Base-by-base conservation (phyloP, 2,329 filamentous ascomycete species). In the Sclerotinia glacialis region DNA sequence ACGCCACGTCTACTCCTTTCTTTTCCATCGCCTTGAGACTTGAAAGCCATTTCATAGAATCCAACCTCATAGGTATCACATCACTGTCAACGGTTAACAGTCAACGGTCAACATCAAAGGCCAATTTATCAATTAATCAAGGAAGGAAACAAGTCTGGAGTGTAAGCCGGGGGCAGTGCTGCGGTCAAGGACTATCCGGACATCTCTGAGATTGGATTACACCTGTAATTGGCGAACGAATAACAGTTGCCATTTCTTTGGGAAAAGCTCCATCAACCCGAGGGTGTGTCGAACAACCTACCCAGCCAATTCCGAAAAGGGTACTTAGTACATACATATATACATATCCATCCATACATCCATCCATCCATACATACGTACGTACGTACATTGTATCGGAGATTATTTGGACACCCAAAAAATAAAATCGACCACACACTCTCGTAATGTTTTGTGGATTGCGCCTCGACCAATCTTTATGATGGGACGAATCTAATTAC, bases 401-500 rank as follows among this genome's bases (percentile, higher is more conserved):
- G 23, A 44, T 55, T 34, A 31, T 46, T 34, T 60, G 40, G 14
- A 44, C 18, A 21, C 31, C 18, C 23, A 1, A 44, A 8, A 40
- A 18, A 26, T 5, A 53, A 47, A 9, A 21, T n/a, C 52, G 16
- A 40, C 14, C 37, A 40, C 37, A 40, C 49, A 56, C 64, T 56
- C 63, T 56, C 62, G 66, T 68, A 62, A 72, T 71, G 67, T 54
- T 62, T 61, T 70, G 68, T 68, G 66, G 71, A 65, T 64, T 67
- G 68, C 67, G 58, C 61, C 67, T 59, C 65, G 63, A 68, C 67
- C 61, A 63, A 53, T 50, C 37, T 69, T 73, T 69, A 75, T 74
- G 71, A 74, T 74, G 73, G 71, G 68, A 74, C 69, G 69, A 69
- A 61, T 68, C 65, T 60, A 26, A 66, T 68, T 71, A 31, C 49